phyloP scores from a whole-genome alignment of 148 eudicot species.

The Rhododendron simsii region DNA sequence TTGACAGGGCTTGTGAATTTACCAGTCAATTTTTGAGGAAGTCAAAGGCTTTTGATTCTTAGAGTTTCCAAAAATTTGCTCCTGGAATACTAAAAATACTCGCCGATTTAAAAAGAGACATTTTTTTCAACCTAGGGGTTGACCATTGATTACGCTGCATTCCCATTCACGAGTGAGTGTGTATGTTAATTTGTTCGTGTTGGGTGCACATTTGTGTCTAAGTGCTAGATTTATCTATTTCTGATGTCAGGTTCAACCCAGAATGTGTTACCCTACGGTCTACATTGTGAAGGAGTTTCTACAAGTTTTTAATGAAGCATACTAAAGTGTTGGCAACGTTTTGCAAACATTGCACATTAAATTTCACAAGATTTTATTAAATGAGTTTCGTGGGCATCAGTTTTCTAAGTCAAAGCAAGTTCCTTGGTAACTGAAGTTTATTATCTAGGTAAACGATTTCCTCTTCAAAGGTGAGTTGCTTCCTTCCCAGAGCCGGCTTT shows the following conservation, averaged over 20 bases:
- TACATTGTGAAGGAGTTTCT: not conserved
- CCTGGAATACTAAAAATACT: too few species aligned
- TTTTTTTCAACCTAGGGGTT: not conserved
- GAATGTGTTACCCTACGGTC: not conserved
- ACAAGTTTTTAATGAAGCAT: not conserved
- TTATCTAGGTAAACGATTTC: not conserved
- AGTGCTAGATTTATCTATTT: not conserved
- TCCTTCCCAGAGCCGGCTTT: too few species aligned
- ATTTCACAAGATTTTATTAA: not conserved
- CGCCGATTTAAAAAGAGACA: too few species aligned
- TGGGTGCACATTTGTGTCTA: not conserved
- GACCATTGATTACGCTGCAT: not conserved
- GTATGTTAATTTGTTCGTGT: not conserved
- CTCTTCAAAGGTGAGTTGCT: not conserved
- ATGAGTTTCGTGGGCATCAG: not conserved
- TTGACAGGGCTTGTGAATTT: not conserved
- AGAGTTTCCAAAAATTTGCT: too few species aligned
- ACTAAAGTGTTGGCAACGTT: not conserved
- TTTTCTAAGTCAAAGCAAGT: not conserved
- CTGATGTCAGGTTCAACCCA: not conserved
- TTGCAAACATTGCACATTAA: not conserved
- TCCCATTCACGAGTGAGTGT: slow-evolving; percentile 1
- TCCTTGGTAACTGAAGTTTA: not conserved
- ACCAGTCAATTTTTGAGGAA: not conserved
- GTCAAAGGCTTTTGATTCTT: not conserved